These are phyloP conservation scores for Candida sanyaensis DNA, from an alignment of 1,139 yeast species.

Conservation along the genomic window DNA sequence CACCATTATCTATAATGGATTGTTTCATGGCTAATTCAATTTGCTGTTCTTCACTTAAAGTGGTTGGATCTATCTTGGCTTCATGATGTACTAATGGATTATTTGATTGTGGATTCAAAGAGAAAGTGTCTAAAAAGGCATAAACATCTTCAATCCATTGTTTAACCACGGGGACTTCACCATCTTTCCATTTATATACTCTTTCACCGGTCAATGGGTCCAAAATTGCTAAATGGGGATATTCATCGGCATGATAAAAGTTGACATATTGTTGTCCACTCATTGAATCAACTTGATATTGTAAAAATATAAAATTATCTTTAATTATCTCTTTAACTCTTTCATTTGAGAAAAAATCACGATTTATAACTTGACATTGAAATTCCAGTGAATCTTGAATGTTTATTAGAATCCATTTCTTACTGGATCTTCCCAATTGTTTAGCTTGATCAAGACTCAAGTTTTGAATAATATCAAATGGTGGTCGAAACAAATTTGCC, in stretches of 20 bases:
- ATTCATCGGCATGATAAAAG: slow-evolving; percentile 65
- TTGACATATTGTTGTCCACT: slow-evolving; percentile 71
- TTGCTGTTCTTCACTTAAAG: slow-evolving; percentile 83
- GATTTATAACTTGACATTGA: slow-evolving; percentile 83
- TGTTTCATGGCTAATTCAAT: slow-evolving; percentile 74
- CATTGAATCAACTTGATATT: slow-evolving; percentile 75
- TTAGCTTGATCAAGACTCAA: slow-evolving; percentile 73
- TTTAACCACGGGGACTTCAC: slow-evolving; percentile 57
- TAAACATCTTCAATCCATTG: slow-evolving; percentile 64
- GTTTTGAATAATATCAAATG: slow-evolving; percentile 81
- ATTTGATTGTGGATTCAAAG: slow-evolving; percentile 62
- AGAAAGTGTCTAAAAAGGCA: slow-evolving; percentile 61
- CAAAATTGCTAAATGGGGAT: slow-evolving; percentile 87
- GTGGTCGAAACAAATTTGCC: slow-evolving; percentile 86
- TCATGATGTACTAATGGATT: slow-evolving; percentile 70
- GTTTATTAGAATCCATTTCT: slow-evolving; percentile 85
- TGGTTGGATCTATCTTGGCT: slow-evolving; percentile 55
- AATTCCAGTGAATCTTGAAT: slow-evolving; percentile 86
- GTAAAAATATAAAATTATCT: slow-evolving; percentile 75
- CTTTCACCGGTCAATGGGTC: slow-evolving; percentile 97
- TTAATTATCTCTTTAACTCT: slow-evolving; percentile 64
- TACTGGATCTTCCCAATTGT: slow-evolving; percentile 56
- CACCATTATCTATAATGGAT: slow-evolving; percentile 42
- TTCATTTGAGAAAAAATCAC: slow-evolving; percentile 89
- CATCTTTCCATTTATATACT: slow-evolving; percentile 66